Base-by-base conservation (phyloP, 202 grass and related monocot species). In the Saccharum hybrid region DNA sequence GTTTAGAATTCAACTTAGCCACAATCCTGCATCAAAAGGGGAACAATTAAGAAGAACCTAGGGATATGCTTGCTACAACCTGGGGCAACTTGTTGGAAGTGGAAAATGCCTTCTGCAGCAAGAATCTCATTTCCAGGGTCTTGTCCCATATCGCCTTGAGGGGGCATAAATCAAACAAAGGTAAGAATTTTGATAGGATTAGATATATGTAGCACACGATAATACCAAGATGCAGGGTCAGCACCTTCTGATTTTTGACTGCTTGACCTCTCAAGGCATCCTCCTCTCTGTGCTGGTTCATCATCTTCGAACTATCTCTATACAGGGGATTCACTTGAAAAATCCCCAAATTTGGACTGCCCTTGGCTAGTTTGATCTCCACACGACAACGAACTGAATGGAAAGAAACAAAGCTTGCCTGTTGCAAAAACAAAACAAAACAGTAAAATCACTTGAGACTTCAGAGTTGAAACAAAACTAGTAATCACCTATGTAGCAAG, bases 201-300 rank as follows among this genome's bases (percentile, higher is more conserved):
- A 62, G 0, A 74, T 11, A 12, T 56, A 33, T 39, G 9, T 54
- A 36, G 31, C 8, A 56, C 57, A 78, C 1, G 15, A 28, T 78
- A 13, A 43, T 72, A 28, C 10, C 21, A 12, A 65, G 18, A 37
- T 60, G 23, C 66, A 65, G 28, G 14, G 14, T 5, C 1, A 33
- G 76, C 7, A 97, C 92, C 92, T 98, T 98, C 67, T 98, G 92
- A 59, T 97, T 91, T 84, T 91, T 91, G 16, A 98, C 83, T 21
- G 92, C 90, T 21, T 85, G 87, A 39, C 95, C 92, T 88, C 90
- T 94, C 16, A 94, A 66, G 63, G 72, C 87, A 78, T 98, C 92
- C 60, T 98, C 92, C 81, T 94, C 92, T 61, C 83, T 93, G 56
- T 90, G 95, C 8, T 90, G 90, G 63, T 78, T 93, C 90, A 97